Evolutionary conservation across 139 green algal genomes (phyloP).

Genomic region (Picochlorum sp.): DNA sequence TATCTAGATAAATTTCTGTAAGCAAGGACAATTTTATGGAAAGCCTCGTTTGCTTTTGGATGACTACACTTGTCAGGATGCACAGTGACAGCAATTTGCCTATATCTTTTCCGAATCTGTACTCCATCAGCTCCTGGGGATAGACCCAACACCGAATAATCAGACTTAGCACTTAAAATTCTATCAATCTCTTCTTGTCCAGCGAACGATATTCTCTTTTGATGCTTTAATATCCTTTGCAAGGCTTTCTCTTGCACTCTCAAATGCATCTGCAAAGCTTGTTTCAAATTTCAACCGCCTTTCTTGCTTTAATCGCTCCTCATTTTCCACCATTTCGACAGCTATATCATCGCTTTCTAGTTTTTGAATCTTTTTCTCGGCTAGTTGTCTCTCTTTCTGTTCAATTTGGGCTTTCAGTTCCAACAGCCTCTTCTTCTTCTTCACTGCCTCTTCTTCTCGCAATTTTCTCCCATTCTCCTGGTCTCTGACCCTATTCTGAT

Average conservation of each 20-base stretch:
- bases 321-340: neutral
- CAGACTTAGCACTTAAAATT: constrained; percentile 12
- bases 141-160: constrained; percentile 22
- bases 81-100: constrained; percentile 29
- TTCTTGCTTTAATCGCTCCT: neutral
- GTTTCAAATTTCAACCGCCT: constrained; percentile 8
- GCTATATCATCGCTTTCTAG: neutral
- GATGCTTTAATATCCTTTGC: constrained; percentile 9
- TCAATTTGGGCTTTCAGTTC: neutral
- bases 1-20: constrained; percentile 26
- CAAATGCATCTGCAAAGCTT: constrained; percentile 6
- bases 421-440: neutral
- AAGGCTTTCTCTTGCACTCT: constrained; percentile 1
- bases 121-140: constrained; percentile 10
- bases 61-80: constrained; percentile 45
- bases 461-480: neutral
- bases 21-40: constrained; percentile 29
- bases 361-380: neutral
- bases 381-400: neutral
- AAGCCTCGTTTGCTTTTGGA: constrained; percentile 28
- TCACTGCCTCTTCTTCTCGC: neutral
- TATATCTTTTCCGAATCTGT: constrained; percentile 31
- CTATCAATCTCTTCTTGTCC: constrained; percentile 11
- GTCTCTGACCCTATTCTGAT: neutral
- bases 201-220: constrained; percentile 6